Evolutionary conservation across 1,284 basidiomycete genomes (phyloP), one percentile per base, ranked within the genome.

Genomic region (Volvariella volvacea): DNA sequence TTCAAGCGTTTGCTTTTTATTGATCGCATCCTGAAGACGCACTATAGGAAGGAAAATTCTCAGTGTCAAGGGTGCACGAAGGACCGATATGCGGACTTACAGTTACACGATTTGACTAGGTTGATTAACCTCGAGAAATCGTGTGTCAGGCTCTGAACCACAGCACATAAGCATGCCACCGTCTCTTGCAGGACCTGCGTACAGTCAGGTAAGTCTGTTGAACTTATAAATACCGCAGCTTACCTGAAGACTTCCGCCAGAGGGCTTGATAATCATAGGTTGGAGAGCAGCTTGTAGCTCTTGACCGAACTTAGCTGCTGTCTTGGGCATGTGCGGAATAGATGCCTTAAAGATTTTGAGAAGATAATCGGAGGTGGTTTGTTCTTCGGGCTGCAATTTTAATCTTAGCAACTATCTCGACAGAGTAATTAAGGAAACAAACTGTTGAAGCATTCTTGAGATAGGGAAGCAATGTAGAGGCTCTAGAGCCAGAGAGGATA

Each of bases 151-250:
- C 88, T 67, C 42, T 82, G 80, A 1, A 95, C 84, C 2, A 90
- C 85, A 0, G 80, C 76, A 59, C 93, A 95, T 66, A 94, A 84
- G 55, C 94, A 97, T 0, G 89, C 89, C 9, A 99, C 85, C 6
- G 83, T 80, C 63, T 96, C 93, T 64, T 94, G 90, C 28, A 96
- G 63, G 21, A 84, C 81, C 83, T 92, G 37, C 6, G 39, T 28
- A 41, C 48, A 32, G 50, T 48, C 32, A 36, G 22, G 15, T 32
- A 6, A 38, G 34, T 41, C 25, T 20, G n/a, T n/a, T n/a, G 25
- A 28, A 28, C 12, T 28, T 34, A 2, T 49, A 45, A 10, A 43
- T 12, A 36, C 6, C 34, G 34, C 42, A 22, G 58, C 73, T 44
- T 49, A 88, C 85, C 55, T 74, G 64, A 16, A 85, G 63, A 28